These are phyloP conservation scores for Sedum album DNA, from an alignment of 164 flowering plant genomes.

Conservation along the genomic window DNA sequence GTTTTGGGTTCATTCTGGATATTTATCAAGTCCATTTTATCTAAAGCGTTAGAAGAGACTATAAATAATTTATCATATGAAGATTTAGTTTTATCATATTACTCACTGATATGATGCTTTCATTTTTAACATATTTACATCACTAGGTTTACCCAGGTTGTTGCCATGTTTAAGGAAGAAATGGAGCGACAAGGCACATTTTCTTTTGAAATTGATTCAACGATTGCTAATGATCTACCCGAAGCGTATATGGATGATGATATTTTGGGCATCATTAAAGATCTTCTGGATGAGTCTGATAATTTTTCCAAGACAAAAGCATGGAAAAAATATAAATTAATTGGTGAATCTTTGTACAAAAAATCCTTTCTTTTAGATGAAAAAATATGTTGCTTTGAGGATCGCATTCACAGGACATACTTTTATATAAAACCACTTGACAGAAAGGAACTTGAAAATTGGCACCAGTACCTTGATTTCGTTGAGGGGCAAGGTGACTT, in stretches of 20 bases:
- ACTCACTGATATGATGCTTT: background rate
- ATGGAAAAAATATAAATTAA: background rate
- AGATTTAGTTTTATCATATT: constrained; percentile 2
- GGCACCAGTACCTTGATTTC: constrained; percentile 86
- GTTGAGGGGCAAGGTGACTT: constrained; percentile 72
- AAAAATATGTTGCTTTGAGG: constrained; percentile 51
- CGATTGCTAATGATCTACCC: constrained; percentile 15
- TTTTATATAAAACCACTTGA: constrained; percentile 77
- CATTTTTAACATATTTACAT: background rate
- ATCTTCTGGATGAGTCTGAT: constrained; percentile 37
- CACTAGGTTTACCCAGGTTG: constrained; percentile 64
- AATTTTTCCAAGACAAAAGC: background rate
- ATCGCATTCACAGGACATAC: constrained; percentile 51
- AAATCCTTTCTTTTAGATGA: background rate
- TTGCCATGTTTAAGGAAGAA: constrained; percentile 45
- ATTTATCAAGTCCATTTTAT: background rate
- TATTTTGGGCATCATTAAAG: constrained; percentile 33
- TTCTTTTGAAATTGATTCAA: constrained; percentile 19
- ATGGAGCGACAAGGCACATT: constrained; percentile 16
- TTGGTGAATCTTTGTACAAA: constrained; percentile 2
- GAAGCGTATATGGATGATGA: constrained; percentile 28
- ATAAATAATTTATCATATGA: background rate
- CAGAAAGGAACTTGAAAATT: constrained; percentile 55
- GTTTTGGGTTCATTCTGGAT: constrained; percentile 2
- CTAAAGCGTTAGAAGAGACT: background rate